phyloP scores from a whole-genome alignment of 176 grass and related monocot species.

The Cymbopogon citratus region DNA sequence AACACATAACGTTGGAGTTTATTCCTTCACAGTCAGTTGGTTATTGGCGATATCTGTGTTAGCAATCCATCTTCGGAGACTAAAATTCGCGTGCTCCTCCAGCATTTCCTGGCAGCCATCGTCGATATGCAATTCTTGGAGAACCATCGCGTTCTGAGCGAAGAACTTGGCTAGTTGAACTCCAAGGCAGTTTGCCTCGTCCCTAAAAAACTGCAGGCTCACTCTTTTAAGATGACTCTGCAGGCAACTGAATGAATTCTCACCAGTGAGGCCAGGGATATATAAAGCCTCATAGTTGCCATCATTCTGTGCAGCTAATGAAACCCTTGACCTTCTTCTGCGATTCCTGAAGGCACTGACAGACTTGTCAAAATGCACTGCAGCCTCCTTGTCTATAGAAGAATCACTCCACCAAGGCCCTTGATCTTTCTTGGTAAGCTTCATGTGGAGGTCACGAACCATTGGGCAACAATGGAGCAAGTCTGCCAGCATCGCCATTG shows the following conservation, averaged over 20 bases:
- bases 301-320: no score
- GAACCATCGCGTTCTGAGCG: neutral
- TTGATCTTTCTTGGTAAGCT: neutral
- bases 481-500: neutral
- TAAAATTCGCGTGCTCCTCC: neutral
- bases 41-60: neutral
- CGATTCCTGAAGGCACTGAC: neutral
- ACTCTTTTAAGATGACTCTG: neutral
- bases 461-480: neutral
- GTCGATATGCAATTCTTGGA: neutral
- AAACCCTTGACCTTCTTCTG: neutral
- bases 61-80: neutral
- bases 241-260: neutral
- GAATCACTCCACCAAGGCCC: accelerated
- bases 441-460: neutral
- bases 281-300: no score
- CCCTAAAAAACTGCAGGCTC: neutral
- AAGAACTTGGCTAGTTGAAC: neutral
- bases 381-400: no score
- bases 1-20: no score
- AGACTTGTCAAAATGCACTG: neutral
- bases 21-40: no score
- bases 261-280: neutral
- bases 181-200: neutral
- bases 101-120: neutral